Evolutionary conservation across 1,139 yeast species (phyloP), one percentile per base, ranked within the genome.

Genomic region (Taphrina flavorubra): DNA sequence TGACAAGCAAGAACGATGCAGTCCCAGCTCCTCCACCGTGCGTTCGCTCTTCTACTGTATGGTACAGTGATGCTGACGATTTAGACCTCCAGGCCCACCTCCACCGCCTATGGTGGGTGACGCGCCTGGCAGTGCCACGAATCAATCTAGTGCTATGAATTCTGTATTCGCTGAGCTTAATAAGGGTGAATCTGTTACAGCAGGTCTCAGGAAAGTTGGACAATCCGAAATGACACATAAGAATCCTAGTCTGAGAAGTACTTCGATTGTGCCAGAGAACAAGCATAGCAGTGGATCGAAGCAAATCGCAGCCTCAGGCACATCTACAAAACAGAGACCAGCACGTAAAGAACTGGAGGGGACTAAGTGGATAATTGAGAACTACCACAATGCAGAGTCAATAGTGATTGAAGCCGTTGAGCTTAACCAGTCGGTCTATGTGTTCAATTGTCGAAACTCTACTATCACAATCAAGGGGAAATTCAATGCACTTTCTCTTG

Each of bases 131-230:
- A 65, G 68, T 7, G 58, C 70, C 0, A 68, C 77, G n/a, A 74
- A 78, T 1, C 68, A 79, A 1, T 75, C 80, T 5, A 87, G 87
- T 53, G 90, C 92, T 57, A 85, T 92, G 83, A 83, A 83, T 73
- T 98, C 98, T 0, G 97, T 95, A 11, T 94, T 95, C 78, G 88
- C 90, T n/a, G 96, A 90, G 73, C 82, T 95, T 72, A 92, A 88
- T 80, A 84, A 87, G 79, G 99, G 99, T 69, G 90, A 87, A 73
- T 80, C 80, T 51, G 88, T 95, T 75, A 92, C 98, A 1, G 82
- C 92, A 39, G 90, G 92, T 5, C 85, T 95, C 75, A 90, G 88
- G 77, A 94, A 94, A 79, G 98, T 94, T 57, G 97, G 92, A 74
- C 90, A 87, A 79, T 88, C 96, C 20, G 90, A 92, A 79, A 91